Evolutionary conservation across 176 grass and related monocot genomes (phyloP).

Genomic region (Avena atlantica): DNA sequence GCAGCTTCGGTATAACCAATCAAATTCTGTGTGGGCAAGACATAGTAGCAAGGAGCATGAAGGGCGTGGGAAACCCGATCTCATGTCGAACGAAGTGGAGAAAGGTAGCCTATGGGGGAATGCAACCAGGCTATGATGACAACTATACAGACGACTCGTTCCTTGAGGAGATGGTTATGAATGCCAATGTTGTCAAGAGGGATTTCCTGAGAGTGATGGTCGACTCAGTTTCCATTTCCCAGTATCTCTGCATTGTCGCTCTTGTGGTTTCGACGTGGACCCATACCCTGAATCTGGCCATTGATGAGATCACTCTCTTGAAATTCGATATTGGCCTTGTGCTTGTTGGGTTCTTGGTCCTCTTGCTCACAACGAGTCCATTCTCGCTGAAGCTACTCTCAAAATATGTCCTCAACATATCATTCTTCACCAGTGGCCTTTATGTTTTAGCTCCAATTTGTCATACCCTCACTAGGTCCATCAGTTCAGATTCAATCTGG

Average conservation of each 20-base stretch:
- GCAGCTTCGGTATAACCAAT: neutral
- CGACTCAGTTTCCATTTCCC: conserved; percentile 84
- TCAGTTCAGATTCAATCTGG: conserved; percentile 95
- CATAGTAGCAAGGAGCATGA: conserved; percentile 39
- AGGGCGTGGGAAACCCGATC: conserved; percentile 42
- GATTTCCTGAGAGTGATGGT: conserved; percentile 74
- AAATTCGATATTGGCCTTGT: conserved; percentile 76
- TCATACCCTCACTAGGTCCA: conserved; percentile 91
- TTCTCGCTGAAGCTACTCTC: conserved; percentile 66
- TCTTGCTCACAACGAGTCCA: conserved; percentile 60
- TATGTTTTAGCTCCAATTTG: conserved; percentile 91
- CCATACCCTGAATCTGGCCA: conserved; percentile 70
- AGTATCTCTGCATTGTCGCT: conserved; percentile 82
- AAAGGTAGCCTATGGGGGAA: conserved; percentile 91
- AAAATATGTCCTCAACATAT: conserved; percentile 86
- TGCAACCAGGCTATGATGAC: conserved; percentile 76
- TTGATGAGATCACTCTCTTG: conserved; percentile 76
- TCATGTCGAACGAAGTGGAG: conserved; percentile 65
- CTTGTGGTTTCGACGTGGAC: conserved; percentile 90
- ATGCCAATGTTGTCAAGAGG: conserved; percentile 96
- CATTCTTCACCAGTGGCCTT: conserved; percentile 84
- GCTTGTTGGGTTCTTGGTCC: conserved; percentile 74
- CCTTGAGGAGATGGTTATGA: conserved; percentile 96
- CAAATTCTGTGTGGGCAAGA: conserved; percentile 19
- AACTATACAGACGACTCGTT: conserved; percentile 83